Base-by-base conservation (phyloP, 108 stramenopile genomes). In the Nannochloropsis salina region DNA sequence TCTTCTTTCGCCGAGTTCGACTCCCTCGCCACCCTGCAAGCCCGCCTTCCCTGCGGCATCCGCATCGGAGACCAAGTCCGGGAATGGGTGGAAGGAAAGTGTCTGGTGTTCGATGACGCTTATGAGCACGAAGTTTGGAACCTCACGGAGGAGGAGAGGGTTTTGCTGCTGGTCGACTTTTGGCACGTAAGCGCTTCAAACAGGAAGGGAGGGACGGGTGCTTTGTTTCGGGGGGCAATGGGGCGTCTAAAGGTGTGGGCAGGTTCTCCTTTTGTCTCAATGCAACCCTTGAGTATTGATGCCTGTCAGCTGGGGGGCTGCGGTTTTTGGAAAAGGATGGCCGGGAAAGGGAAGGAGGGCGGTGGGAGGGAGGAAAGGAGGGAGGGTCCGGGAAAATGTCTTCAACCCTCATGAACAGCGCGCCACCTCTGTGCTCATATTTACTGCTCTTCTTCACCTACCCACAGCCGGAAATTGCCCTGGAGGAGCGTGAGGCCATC, bases 51-150 rank as follows among this genome's bases (percentile, higher is more conserved):
- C 20, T 95, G 94, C 88, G 98, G 97, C 20, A 96, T 99, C 40
- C 89, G 94, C 20, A 96, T 99, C 4, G 98, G 93, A n/a, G 91
- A 89, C 47, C 88, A 94, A 83, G 86, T 84, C 9, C 90, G 93
- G 41, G 84, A 90, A 15, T 99, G 97, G 96, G 82, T 85, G 18
- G 93, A 93, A 80, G 96, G 95, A 11, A 89, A 94, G 74, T 94
- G 95, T 0, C 9, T 99, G 44, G 92, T 98, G 1, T 93, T 99
- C 44, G 98, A 99, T 86, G 98, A 99, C 92, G 90, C 93, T 80
- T 99, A 94, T 86, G 95, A 97, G 85, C 98, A 99, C 85, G 94
- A 98, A 91, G 97, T 97, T 8, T 98, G 97, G 97, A 99, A 99
- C 90, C 88, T 94, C 41, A 96, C 95, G 3, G 83, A 83, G 1